Evolutionary conservation across 2,329 filamentous ascomycete genomes (phyloP), one percentile per base, ranked within the genome.

Genomic region (Chalara sp.): DNA sequence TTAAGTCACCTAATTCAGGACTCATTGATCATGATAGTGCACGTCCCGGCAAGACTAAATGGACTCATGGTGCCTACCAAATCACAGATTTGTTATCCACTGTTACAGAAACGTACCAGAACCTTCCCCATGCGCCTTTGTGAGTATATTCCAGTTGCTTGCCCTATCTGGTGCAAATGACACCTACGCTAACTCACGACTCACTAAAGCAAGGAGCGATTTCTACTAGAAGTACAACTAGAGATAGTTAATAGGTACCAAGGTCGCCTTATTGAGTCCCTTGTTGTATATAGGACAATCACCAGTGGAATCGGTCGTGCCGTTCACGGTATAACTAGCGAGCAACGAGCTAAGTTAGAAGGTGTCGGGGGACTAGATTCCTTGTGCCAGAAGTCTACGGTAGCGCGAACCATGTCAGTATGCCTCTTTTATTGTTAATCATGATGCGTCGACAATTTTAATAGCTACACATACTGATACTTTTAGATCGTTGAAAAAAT

Each of bases 171-270:
- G 21, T 21, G 3, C 3, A 21, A 21, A 21, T 21, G 21, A 21
- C 3, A 21, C 21, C 21, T 21, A 21, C 21, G 21, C 21, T 21
- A 21, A 21, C 21, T 21, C 21, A 21, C 21, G 21, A 21, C 2
- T 21, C 21, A 21, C 21, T 21, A 21, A 21, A 21, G 21, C 21
- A 21, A 21, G 21, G 21, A 21, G 3, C 21, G 21, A 21, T 99
- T 99, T 65, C 75, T 99, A 49, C 92, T 96, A 56, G 87, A 95
- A 59, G 93, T 99, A 42, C 93, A 99, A 68, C 81, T 96, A 32
- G 84, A 88, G 41, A 89, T 99, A 39, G 81, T 99, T 53, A 92
- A 97, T 63, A 82, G 84, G 55, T 96, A 93, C 63, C 87, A 96
- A 63, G 81, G 86, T 57, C 83, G 88, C 6, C 76, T 99, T 5